Evolutionary conservation across 2,329 filamentous ascomycete species (phyloP), one percentile per base, ranked within the genome.

Genomic region (Apiospora sp.): DNA sequence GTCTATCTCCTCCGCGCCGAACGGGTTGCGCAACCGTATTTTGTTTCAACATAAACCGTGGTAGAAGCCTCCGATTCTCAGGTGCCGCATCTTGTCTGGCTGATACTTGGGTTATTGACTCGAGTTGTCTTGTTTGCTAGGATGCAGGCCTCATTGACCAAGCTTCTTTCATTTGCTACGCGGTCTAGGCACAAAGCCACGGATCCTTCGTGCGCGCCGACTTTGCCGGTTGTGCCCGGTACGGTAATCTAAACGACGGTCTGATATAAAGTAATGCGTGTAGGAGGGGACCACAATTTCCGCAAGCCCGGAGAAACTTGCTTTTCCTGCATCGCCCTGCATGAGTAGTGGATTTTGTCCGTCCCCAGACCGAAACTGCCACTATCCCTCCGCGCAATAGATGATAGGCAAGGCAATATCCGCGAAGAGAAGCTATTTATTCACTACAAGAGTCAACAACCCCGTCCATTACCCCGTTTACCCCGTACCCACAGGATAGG

Each of bases 301-400:
- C 58, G 58, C 34, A 14, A 41, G 19, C 4, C 30, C 34, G 58
- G 58, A 64, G 34, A 64, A 41, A 41, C 58, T 37, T 64, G 58
- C 58, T 64, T 64, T 64, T 64, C 34, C 22, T 64, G 58, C 22
- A 41, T n/a, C 34, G 58, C 58, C 58, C 34, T 64, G 58, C 58
- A 64, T 64, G 34, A 64, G 58, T 64, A 64, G 58, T 41, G 58
- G 30, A 34, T 12, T 37, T 12, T 37, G 19, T 61, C 54, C 54
- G 54, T 37, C 54, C 22, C 30, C 27, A 61, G 27, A n/a, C 30
- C 30, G 30, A 37, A 37, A n/a, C 54, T 61, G 54, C 54, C 2
- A 37, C 54, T 16, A 37, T 24, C 10, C 14, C 19, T 34, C 22
- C 13, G 34, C 34, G 3, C 5, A 41, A 41, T n/a, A 24, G 34